Evolutionary conservation across 345 rosid genomes (phyloP).

Genomic region (Excoecaria cochinchinensis): DNA sequence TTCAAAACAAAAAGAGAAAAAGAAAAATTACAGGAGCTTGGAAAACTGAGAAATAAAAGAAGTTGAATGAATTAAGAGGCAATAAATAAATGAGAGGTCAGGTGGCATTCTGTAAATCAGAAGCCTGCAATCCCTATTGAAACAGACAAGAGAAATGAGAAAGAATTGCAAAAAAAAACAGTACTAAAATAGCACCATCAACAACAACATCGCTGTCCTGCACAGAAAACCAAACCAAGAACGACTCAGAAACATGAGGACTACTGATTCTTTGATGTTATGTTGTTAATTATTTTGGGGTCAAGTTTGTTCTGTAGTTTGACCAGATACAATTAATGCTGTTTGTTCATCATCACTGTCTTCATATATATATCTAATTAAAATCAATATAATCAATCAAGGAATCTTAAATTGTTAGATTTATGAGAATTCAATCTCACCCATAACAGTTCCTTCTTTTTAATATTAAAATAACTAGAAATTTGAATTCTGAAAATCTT

Average conservation of each 20-base stretch:
- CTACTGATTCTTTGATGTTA: not conserved
- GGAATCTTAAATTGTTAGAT: too few species aligned
- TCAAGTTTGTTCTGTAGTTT: too few species aligned
- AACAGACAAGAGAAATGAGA: slow-evolving; percentile 8
- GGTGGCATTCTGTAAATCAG: slow-evolving; percentile 1
- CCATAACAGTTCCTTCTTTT: not conserved
- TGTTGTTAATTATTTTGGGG: too few species aligned
- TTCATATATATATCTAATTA: too few species aligned
- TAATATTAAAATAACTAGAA: not conserved
- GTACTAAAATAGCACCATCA: not conserved
- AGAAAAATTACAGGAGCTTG: not conserved
- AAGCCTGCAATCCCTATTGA: slow-evolving; percentile 11
- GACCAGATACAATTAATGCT: too few species aligned
- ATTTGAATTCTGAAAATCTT: not conserved
- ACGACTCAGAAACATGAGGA: not conserved
- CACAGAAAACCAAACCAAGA: not conserved
- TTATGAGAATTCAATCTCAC: not conserved
- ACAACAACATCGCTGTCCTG: not conserved
- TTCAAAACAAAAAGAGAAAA: not conserved
- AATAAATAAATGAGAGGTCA: not conserved
- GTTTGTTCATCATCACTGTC: too few species aligned
- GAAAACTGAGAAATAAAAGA: not conserved
- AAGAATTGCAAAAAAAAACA: not conserved
- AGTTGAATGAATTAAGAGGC: not conserved
- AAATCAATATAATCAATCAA: too few species aligned